Percentiles rank a stretch among this genome's conserved stretches.
phyloP scores from a whole-genome alignment of 495 filamentous ascomycete species.

The Podospora appendiculata region DNA sequence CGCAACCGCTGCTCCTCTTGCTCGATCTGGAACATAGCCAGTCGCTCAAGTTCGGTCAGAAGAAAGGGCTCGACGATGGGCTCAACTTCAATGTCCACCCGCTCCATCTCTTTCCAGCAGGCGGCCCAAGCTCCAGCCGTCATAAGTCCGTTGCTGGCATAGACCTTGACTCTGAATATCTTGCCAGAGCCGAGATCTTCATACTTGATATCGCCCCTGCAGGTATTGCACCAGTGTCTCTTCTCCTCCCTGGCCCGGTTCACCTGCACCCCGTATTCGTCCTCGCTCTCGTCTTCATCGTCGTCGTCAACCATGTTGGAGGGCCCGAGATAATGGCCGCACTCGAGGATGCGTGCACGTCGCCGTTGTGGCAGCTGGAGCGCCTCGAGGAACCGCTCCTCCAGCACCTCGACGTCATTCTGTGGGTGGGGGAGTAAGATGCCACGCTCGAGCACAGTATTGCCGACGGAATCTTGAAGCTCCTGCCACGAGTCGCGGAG shows the following conservation, averaged over 20 bases:
- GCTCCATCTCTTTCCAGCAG: slow-evolving; percentile 95
- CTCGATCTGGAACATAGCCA: slow-evolving; percentile 23
- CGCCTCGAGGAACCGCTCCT: slow-evolving; percentile 84
- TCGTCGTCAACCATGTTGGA: slow-evolving; percentile 31
- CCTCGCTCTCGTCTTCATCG: slow-evolving; percentile 42
- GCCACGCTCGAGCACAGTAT: slow-evolving; percentile 76
- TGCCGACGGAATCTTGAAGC: slow-evolving; percentile 64
- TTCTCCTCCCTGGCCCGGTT: slow-evolving; percentile 29
- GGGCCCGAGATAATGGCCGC: slow-evolving; percentile 63
- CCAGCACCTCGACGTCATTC: slow-evolving; percentile 84
- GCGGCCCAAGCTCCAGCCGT: slow-evolving; percentile 84
- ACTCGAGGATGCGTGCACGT: slow-evolving; percentile 63
- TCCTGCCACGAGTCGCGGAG: slow-evolving; percentile 67
- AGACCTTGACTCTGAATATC: slow-evolving; percentile 81
- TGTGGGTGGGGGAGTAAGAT: slow-evolving; percentile 83
- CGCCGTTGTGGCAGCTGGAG: slow-evolving; percentile 61
- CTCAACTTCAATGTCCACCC: slow-evolving; percentile 87
- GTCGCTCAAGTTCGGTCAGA: slow-evolving; percentile 35
- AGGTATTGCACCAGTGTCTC: slow-evolving; percentile 55
- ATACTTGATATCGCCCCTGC: slow-evolving; percentile 43
- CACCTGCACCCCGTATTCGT: slow-evolving; percentile 28
- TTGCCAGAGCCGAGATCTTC: slow-evolving; percentile 36
- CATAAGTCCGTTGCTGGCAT: slow-evolving; percentile 91
- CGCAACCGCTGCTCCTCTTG: slow-evolving; percentile 25
- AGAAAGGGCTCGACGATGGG: slow-evolving; percentile 42